phyloP scores from a whole-genome alignment of 179 eudicot genomes.

The Corrigiola litoralis region DNA sequence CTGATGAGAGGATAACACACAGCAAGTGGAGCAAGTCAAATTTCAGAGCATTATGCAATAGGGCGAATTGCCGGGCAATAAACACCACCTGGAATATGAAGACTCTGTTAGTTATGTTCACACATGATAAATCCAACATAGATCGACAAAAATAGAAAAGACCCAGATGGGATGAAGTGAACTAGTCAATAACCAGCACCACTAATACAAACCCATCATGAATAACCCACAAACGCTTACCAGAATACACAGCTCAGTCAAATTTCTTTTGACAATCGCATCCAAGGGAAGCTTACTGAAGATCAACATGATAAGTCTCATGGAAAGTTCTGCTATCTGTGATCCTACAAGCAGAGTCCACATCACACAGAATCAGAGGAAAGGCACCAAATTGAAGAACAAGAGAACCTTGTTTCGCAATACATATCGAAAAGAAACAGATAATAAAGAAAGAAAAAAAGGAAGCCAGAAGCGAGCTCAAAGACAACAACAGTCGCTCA shows the following conservation, averaged over 20 bases:
- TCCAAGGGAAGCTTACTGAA: constrained; percentile 46
- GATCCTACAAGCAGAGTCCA: constrained; percentile 49
- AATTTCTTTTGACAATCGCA: constrained; percentile 35
- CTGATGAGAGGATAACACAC: constrained; percentile 51
- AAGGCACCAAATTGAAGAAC: background rate
- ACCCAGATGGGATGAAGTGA: background rate
- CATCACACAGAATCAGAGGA: background rate
- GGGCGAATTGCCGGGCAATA: constrained; percentile 62
- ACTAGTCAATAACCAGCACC: background rate
- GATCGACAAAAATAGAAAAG: background rate
- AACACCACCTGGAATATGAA: constrained; percentile 50
- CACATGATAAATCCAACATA: background rate
- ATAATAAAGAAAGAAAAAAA: background rate
- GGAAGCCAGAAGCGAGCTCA: background rate
- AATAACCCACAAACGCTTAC: constrained; percentile 28
- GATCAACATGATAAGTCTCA: constrained; percentile 55
- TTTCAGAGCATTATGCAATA: constrained; percentile 70
- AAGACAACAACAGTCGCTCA: background rate
- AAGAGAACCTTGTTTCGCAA: background rate
- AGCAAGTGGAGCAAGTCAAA: constrained; percentile 80
- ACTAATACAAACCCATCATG: background rate
- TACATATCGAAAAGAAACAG: background rate
- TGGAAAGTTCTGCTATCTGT: constrained; percentile 43
- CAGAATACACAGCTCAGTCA: constrained; percentile 53
- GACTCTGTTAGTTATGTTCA: constrained; percentile 6